Conservation (phyloP, 2,329 filamentous ascomycete species). For the Diplodia corticola region DNA sequence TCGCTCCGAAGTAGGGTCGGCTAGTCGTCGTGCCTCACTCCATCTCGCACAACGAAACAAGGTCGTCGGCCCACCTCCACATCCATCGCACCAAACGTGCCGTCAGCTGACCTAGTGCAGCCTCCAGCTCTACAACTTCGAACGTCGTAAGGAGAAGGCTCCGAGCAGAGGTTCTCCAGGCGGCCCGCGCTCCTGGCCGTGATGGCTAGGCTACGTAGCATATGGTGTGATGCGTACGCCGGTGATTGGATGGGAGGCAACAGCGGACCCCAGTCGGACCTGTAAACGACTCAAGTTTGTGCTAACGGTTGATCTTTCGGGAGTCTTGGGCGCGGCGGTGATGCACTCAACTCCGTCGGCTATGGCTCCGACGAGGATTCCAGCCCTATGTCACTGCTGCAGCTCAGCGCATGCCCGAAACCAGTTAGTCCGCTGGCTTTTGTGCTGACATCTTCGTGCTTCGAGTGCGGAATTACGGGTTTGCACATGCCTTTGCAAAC, state of each 20-base stretch:
- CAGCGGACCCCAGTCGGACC: not conserved
- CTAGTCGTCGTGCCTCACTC: not conserved
- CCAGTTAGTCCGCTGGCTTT: not conserved
- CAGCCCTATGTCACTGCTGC: not conserved
- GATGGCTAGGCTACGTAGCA: not conserved
- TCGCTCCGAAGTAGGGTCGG: not conserved
- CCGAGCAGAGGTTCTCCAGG: not conserved
- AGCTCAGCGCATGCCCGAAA: not conserved
- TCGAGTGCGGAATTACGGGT: not conserved
- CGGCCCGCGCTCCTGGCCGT: conserved; percentile 1
- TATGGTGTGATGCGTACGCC: not conserved
- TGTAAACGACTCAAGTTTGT: not conserved
- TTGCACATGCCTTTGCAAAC: not conserved
- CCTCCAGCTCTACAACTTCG: not conserved
- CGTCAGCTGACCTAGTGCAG: not conserved
- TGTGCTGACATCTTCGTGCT: not conserved
- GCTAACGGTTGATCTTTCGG: not conserved
- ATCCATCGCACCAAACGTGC: not conserved
- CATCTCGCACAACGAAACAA: not conserved
- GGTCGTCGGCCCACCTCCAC: not conserved
- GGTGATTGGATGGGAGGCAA: not conserved
- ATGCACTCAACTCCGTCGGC: not conserved
- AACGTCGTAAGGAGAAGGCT: conserved; percentile 20
- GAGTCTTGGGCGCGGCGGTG: not conserved
- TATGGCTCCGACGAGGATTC: not conserved